Conservation (phyloP, 2,329 filamentous ascomycete species). For the Ophiostoma ips region DNA sequence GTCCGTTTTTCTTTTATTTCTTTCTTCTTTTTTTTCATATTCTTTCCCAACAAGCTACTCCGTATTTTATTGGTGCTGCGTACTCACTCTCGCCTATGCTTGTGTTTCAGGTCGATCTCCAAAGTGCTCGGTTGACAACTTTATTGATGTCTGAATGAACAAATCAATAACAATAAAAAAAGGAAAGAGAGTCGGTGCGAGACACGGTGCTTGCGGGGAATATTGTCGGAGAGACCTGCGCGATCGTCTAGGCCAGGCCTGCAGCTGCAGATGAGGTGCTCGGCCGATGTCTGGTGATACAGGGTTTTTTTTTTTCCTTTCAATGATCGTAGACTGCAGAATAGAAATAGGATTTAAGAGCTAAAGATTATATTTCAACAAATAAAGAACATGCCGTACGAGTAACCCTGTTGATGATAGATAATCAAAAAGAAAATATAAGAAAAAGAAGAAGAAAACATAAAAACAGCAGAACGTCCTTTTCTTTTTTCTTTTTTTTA, state of each 20-base stretch:
- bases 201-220: background rate
- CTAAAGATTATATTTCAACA: too few relatives aligned
- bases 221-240: background rate
- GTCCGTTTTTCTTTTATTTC: too few relatives aligned
- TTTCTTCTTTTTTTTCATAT: too few relatives aligned
- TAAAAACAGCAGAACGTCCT: too few relatives aligned
- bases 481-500: too few relatives aligned
- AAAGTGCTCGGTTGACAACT: background rate
- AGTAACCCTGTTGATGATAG: too few relatives aligned
- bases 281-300: background rate
- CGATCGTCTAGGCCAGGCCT: slow-evolving; percentile 1
- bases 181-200: background rate
- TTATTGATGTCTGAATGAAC: background rate
- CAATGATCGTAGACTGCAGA: too few relatives aligned
- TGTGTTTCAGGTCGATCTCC: background rate
- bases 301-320: background rate
- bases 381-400: too few relatives aligned
- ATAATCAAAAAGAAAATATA: background rate
- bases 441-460: background rate
- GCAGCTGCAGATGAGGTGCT: too few relatives aligned
- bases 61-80: background rate
- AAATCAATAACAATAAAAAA: background rate
- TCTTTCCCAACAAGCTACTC: too few relatives aligned
- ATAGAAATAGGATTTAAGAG: too few relatives aligned
- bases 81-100: background rate